Evolutionary conservation across 2,329 filamentous ascomycete species (phyloP), one percentile per base, ranked within the genome.

Genomic region (Raffaelea arxii): DNA sequence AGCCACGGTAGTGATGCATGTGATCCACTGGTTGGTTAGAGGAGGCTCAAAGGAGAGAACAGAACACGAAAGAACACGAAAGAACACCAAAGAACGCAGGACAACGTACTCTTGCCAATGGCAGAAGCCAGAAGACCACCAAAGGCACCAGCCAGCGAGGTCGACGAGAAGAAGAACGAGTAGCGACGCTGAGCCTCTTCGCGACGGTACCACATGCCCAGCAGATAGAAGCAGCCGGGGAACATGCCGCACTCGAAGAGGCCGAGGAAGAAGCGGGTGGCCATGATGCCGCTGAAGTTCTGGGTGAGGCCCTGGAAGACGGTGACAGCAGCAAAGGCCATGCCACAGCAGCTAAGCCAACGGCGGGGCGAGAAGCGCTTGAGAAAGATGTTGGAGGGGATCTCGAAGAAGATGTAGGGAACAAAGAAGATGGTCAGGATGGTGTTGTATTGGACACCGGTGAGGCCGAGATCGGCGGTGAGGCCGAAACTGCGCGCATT

Each of bases 151-250:
- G 86, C 86, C 4, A 91, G 69, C 0, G 82, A 85, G 1, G 86
- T 90, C 24, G 76, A 86, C 58, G 78, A 82, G 71, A 97, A 97
- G 72, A 97, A 97, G 70, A 97, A 90, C 16, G 82, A 86, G 66
- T 90, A 96, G 25, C 92, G 81, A 58, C 88, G 87, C 65, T 97
- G 91, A 2, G 90, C 88, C 65, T 97, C 92, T 39, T 72, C 72
- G 49, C 91, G 80, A 49, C 82, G 81, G 57, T 97, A 98, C 89
- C 86, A 94, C 82, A 91, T 91, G 48, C 86, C 80, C 51, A 89
- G 80, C 7, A 90, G 67, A 58, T 89, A 85, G 59, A 84, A 75
- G 43, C 79, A 83, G 27, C 82, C 84, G 2, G 83, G 83, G 54
- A 86, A 86, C 74, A 89, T 86, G 62, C 82, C 84, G 5, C 39